Percentiles rank a stretch among this genome's conserved stretches.
Conservation (phyloP, 257 asterid genomes). For the Capsicum chinense region DNA sequence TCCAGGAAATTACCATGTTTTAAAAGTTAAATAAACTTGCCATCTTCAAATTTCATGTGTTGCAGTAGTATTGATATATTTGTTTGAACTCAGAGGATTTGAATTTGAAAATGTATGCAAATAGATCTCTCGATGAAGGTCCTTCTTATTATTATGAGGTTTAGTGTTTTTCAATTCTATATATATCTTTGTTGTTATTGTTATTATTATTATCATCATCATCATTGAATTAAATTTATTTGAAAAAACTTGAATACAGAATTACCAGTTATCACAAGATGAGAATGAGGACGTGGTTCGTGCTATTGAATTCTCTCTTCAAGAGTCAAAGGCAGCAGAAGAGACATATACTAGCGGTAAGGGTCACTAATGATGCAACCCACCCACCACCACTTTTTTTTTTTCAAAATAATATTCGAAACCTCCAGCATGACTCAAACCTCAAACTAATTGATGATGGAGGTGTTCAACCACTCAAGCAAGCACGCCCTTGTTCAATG, state of each 20-base stretch:
- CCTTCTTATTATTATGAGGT: slow-evolving; percentile 24
- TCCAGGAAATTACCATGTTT: background rate
- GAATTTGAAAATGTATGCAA: background rate
- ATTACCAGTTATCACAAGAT: slow-evolving; percentile 16
- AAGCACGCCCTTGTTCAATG: background rate
- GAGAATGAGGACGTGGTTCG: slow-evolving; percentile 20
- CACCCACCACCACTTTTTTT: too few relatives aligned
- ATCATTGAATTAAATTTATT: background rate
- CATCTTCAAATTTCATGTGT: background rate
- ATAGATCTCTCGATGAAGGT: slow-evolving; percentile 24
- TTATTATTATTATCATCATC: background rate
- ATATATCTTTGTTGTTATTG: background rate
- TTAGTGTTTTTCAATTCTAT: background rate
- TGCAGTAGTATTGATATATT: background rate
- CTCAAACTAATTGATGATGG: too few relatives aligned
- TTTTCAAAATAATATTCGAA: too few relatives aligned
- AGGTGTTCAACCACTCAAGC: background rate
- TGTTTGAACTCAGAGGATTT: background rate
- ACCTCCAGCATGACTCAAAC: background rate
- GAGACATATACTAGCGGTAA: background rate
- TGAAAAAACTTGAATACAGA: background rate
- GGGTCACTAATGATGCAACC: background rate
- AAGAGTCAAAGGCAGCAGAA: background rate
- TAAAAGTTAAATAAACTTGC: background rate
- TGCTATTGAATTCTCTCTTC: slow-evolving; percentile 13